phyloP scores from a whole-genome alignment of 306 rosid species.

The Prunus padus region DNA sequence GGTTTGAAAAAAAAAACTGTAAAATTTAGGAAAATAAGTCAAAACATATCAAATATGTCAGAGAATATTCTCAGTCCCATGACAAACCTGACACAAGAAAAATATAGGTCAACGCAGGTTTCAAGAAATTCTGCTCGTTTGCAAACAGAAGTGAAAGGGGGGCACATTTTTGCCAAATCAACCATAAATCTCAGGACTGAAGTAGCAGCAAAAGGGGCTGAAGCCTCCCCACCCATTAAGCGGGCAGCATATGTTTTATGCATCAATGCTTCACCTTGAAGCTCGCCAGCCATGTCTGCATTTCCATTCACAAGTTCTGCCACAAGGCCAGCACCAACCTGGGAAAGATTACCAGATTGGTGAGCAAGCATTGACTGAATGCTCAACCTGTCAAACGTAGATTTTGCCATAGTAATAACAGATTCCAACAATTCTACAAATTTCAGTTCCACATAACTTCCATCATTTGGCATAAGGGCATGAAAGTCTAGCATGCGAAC shows the following conservation, averaged over 20 bases:
- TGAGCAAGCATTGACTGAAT: constrained; percentile 94
- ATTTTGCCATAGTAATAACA: constrained; percentile 87
- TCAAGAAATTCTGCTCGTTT: constrained; percentile 94
- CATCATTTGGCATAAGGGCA: constrained; percentile 96
- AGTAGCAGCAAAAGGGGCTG: constrained; percentile 98
- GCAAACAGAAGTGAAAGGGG: constrained; percentile 82
- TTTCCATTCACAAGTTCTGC: constrained; percentile 96
- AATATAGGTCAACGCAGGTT: constrained; percentile 90
- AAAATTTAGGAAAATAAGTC: neutral
- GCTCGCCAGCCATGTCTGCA: constrained; percentile 98
- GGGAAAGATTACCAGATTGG: constrained; percentile 91
- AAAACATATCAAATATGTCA: constrained; percentile 10
- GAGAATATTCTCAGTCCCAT: constrained; percentile 11
- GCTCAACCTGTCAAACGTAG: constrained; percentile 89
- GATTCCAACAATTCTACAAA: constrained; percentile 87
- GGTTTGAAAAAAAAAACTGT: neutral
- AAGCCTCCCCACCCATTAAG: constrained; percentile 99
- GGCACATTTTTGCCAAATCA: constrained; percentile 97
- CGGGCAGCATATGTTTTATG: constrained; percentile 99
- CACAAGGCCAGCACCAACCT: constrained; percentile 91
- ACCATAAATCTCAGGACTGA: constrained; percentile 96
- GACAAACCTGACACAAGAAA: constrained; percentile 95
- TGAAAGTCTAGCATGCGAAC: constrained; percentile 99
- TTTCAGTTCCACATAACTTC: constrained; percentile 62
- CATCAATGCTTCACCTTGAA: constrained; percentile 99